Percentiles rank a stretch among this genome's conserved stretches.
phyloP scores from a whole-genome alignment of 2,329 filamentous ascomycete genomes.

The Seiridium cupressi region DNA sequence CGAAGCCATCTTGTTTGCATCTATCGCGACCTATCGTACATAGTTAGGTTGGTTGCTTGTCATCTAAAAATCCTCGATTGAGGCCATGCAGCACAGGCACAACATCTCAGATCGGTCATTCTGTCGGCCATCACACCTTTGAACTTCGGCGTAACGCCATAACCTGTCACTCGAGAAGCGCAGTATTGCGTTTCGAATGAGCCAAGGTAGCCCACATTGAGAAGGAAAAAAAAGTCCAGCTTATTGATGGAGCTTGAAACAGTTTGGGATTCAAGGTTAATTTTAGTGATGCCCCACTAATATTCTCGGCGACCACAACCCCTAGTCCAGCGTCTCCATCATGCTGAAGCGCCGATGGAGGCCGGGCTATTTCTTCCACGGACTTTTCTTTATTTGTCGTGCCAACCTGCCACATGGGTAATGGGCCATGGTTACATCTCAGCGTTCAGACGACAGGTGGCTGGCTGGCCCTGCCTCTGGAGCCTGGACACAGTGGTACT shows the following conservation, averaged over 20 bases:
- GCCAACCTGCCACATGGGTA: not conserved
- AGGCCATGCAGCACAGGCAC: not conserved
- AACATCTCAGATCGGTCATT: not conserved
- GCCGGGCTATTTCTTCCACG: not conserved
- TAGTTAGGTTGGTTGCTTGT: too few species aligned
- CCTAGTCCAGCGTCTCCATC: not conserved
- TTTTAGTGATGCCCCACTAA: not conserved
- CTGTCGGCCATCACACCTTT: not conserved
- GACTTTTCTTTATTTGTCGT: not conserved
- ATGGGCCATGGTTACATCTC: too few species aligned
- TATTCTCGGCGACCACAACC: not conserved
- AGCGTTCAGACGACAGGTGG: not conserved
- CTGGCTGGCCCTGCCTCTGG: not conserved
- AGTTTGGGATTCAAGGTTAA: constrained; percentile 7
- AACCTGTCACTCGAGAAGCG: not conserved
- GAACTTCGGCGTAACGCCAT: not conserved
- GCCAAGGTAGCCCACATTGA: not conserved
- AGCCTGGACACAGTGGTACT: not conserved
- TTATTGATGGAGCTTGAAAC: constrained; percentile 2
- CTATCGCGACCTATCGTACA: too few species aligned
- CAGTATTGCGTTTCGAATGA: not conserved
- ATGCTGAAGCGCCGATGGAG: not conserved
- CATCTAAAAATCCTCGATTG: not conserved
- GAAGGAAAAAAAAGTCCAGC: not conserved
- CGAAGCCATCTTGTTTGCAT: too few species aligned